phyloP scores from a whole-genome alignment of 306 rosid genomes.

The Boehmeria nivea region DNA sequence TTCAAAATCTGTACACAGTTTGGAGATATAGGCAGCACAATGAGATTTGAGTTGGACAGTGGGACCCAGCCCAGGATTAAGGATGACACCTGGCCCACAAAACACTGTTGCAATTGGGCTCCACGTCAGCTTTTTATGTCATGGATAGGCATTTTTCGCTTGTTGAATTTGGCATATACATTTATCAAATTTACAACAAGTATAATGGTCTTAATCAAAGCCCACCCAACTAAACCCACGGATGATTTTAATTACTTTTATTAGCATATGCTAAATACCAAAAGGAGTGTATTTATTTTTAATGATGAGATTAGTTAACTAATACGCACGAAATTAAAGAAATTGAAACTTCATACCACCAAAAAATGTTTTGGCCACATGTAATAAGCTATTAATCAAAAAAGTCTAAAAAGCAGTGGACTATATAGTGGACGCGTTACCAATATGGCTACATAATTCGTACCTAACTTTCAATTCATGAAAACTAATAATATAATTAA shows the following conservation, averaged over 20 bases:
- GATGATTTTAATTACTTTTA: too few species aligned
- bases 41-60: too few species aligned
- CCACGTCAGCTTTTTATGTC: constrained; percentile 33
- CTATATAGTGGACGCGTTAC: constrained; percentile 6
- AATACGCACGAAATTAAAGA: not conserved
- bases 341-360: not conserved
- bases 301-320: not conserved
- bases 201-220: not conserved
- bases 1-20: too few species aligned
- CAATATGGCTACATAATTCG: not conserved
- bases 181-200: too few species aligned
- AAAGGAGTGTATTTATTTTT: not conserved
- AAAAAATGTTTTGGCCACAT: too few species aligned
- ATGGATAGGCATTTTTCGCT: constrained; percentile 1
- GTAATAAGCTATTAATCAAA: not conserved
- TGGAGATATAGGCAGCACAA: too few species aligned
- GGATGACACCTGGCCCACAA: constrained; percentile 18
- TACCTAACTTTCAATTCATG: not conserved
- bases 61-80: too few species aligned
- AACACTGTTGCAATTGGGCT: constrained; percentile 12
- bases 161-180: constrained; percentile 9
- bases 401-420: not conserved
- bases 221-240: not conserved
- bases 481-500: not conserved
- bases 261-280: not conserved